Percentiles rank a stretch among this genome's conserved stretches.
These are phyloP conservation scores for Crassisporium funariophilum DNA, from an alignment of 768 basidiomycete genomes.

Conservation along the genomic window DNA sequence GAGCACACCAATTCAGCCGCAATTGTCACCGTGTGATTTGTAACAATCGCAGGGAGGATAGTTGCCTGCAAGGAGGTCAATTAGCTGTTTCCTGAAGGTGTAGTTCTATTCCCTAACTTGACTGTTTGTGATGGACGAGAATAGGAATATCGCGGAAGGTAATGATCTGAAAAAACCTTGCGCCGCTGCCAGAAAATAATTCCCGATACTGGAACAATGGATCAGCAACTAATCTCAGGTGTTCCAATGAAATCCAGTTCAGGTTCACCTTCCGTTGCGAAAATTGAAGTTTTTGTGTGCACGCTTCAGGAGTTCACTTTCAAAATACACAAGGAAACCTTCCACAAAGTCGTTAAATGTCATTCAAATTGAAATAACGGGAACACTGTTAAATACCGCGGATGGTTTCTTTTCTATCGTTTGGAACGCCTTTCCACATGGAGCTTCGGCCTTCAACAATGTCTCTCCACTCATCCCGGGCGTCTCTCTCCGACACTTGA, in stretches of 20 bases:
- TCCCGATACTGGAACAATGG: slow-evolving; percentile 63
- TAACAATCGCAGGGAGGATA: slow-evolving; percentile 90
- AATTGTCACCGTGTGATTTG: slow-evolving; percentile 95
- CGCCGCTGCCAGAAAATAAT: slow-evolving; percentile 89
- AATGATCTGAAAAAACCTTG: slow-evolving; percentile 90
- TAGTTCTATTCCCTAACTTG: slow-evolving; percentile 37
- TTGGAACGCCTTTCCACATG: slow-evolving; percentile 85
- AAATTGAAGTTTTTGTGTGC: slow-evolving; percentile 96
- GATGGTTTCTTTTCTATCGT: slow-evolving; percentile 89
- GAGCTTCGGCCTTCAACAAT: slow-evolving; percentile 85
- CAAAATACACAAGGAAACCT: slow-evolving; percentile 94
- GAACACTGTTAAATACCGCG: slow-evolving; percentile 55
- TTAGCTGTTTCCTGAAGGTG: neutral
- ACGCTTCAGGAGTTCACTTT: slow-evolving; percentile 81
- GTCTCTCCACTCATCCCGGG: slow-evolving; percentile 88
- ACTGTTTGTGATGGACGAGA: slow-evolving; percentile 88
- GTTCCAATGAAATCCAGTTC: neutral
- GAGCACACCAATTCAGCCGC: slow-evolving; percentile 79
- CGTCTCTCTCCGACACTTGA: slow-evolving; percentile 66
- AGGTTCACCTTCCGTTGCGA: slow-evolving; percentile 74
- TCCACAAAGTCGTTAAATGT: neutral
- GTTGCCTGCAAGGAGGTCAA: slow-evolving; percentile 48
- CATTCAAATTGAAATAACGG: neutral
- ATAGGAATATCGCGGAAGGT: slow-evolving; percentile 91
- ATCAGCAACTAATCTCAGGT: neutral